A percentile compares a stretch with the other conserved stretches of the same genome.
Evolutionary conservation across 371 early-diverging fungal species (phyloP).

Genomic region (Syncephalastrum sp.): DNA sequence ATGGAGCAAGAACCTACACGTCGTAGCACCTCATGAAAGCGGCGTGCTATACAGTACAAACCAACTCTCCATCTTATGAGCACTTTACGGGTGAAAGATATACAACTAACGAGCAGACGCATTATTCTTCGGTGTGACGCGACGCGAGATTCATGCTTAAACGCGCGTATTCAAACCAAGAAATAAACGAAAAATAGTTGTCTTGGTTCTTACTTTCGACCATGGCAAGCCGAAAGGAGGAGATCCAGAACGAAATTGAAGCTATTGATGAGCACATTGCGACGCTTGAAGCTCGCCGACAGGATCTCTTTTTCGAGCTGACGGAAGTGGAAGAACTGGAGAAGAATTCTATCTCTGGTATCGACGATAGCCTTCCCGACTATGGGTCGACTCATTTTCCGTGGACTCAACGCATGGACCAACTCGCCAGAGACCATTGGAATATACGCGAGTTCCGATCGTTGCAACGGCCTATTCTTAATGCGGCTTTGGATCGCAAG

Average conservation of each 20-base stretch:
- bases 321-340: conserved; percentile 8
- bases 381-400: conserved; percentile 37
- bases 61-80: too few relatives aligned
- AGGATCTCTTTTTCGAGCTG: neutral
- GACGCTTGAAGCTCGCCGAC: conserved; percentile 6
- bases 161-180: too few relatives aligned
- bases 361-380: conserved; percentile 13
- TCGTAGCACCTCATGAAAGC: too few relatives aligned
- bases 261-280: conserved; percentile 20
- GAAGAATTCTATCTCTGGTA: conserved; percentile 1
- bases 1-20: too few relatives aligned
- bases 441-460: conserved; percentile 61
- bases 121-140: too few relatives aligned
- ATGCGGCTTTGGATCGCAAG: conserved; percentile 65
- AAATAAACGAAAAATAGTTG: too few relatives aligned
- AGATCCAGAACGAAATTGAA: conserved; percentile 21
- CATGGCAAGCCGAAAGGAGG: neutral
- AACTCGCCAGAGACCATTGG: conserved; percentile 44
- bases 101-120: too few relatives aligned
- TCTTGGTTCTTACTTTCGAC: too few relatives aligned
- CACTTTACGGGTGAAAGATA: too few relatives aligned
- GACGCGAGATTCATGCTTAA: too few relatives aligned
- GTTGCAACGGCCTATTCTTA: conserved; percentile 73
- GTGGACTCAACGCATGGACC: conserved; percentile 50
- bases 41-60: too few relatives aligned